Base-by-base conservation (phyloP, 2,329 filamentous ascomycete species). In the Sphaceloma murrayae region DNA sequence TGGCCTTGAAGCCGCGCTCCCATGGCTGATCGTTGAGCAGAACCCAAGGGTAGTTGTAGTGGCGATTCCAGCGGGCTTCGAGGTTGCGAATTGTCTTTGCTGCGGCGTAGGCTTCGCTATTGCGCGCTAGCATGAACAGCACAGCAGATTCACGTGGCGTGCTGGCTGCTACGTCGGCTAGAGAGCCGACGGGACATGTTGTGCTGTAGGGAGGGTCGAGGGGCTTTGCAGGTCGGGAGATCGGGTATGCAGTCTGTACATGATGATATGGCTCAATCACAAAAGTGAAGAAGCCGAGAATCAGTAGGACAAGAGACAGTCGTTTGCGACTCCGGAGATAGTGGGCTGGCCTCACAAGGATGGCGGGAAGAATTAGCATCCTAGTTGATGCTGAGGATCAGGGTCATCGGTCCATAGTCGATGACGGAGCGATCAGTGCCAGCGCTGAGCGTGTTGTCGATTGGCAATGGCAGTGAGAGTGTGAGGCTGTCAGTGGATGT, bases 11-110 rank as follows among this genome's bases (percentile, higher is more conserved):
- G 36, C 54, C 57, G 9, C 58, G 48, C 36, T 62, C 58, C 60
- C 63, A 70, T 5, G 58, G 56, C 49, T 68, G 57, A 54, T 70
- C 62, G 53, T 70, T 70, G 45, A 70, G 58, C 49, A 70, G 70
- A 22, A 70, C 53, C 47, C 66, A 61, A 3, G 67, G 67, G 50
- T 70, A 70, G 46, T 67, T 59, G 54, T 65, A 70, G 62, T 65
- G 67, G 44, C 59, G 58, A 57, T 70, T 70, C 56, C 68, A 70
- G 46, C 66, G 63, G 16, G 53, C 51, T 53, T 70, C 66, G 38
- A 70, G 58, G 21, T 59, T 65, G 11, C 53, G 49, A n/a, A 70
- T 54, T 2, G 65, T 64, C 43, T 58, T 57, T 43, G 62, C 60
- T 1, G 65, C 66, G 48, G 59, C 57, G 18, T 58, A 51, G 7